Percentiles rank a stretch among this genome's conserved stretches.
Conservation (phyloP, 108 stramenopile genomes). For the Pseudonitzschia pungens region DNA sequence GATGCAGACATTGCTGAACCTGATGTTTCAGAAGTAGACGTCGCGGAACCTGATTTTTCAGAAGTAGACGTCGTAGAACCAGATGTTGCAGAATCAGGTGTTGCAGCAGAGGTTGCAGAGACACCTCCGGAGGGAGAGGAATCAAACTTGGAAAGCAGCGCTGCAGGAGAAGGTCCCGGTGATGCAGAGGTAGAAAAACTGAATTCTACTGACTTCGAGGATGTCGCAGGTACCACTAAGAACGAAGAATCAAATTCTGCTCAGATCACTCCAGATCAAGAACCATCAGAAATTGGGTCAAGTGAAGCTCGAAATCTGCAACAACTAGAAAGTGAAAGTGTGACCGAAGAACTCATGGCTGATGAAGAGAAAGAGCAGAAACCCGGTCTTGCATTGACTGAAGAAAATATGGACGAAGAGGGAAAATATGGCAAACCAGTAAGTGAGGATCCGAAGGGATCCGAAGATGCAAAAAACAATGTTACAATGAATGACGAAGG, state of each 20-base stretch:
- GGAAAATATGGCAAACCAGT: no score
- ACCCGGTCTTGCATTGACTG: no score
- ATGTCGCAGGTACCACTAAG: background rate
- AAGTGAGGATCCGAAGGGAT: background rate
- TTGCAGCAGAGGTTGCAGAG: background rate
- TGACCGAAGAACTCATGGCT: background rate
- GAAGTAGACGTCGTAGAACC: no score
- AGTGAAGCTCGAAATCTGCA: background rate
- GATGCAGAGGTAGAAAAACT: background rate
- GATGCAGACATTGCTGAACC: no score
- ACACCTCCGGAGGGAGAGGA: background rate
- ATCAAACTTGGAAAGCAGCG: background rate
- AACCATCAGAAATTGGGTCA: background rate
- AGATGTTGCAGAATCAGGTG: background rate
- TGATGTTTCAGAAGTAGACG: no score
- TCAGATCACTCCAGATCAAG: background rate
- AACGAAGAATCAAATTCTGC: background rate
- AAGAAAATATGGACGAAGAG: no score
- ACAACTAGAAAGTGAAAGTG: background rate
- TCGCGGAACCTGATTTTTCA: no score
- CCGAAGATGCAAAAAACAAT: background rate
- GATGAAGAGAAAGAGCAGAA: background rate
- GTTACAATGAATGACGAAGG: background rate
- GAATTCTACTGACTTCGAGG: no score
- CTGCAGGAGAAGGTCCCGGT: background rate